These are phyloP conservation scores for Astragalus glycyphyllos DNA, from an alignment of 306 rosid genomes.

Conservation along the genomic window DNA sequence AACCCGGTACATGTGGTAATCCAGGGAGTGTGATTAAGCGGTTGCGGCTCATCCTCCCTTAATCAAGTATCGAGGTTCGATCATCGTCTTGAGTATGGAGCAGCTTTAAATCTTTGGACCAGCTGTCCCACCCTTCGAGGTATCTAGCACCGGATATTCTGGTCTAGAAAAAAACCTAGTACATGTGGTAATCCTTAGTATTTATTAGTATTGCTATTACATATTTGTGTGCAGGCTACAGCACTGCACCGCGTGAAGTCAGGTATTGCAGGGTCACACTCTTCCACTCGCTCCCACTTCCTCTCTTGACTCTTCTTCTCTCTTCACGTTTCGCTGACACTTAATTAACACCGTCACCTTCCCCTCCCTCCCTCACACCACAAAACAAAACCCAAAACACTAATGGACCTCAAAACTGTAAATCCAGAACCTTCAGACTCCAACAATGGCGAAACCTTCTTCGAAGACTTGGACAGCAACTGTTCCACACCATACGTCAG, in stretches of 20 bases:
- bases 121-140: too few relatives aligned
- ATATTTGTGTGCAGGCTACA: too few relatives aligned
- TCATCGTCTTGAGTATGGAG: too few relatives aligned
- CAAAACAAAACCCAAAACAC: neutral
- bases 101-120: too few relatives aligned
- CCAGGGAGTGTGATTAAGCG: too few relatives aligned
- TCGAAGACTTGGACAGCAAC: constrained; percentile 75
- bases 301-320: neutral
- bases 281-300: neutral
- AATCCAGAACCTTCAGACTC: constrained; percentile 42
- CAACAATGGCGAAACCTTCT: constrained; percentile 46
- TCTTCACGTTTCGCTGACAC: neutral
- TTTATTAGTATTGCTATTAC: too few relatives aligned
- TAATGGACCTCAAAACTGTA: constrained; percentile 60
- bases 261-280: constrained; percentile 1
- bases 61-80: too few relatives aligned
- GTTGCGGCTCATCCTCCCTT: too few relatives aligned
- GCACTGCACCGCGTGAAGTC: neutral
- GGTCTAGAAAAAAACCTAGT: too few relatives aligned
- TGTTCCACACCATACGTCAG: constrained; percentile 97
- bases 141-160: too few relatives aligned
- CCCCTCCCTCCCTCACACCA: neutral
- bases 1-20: too few relatives aligned
- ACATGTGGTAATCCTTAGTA: too few relatives aligned
- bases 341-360: neutral